These are phyloP conservation scores for Lactarius sp. DNA, from an alignment of 768 basidiomycete genomes.

Conservation along the genomic window DNA sequence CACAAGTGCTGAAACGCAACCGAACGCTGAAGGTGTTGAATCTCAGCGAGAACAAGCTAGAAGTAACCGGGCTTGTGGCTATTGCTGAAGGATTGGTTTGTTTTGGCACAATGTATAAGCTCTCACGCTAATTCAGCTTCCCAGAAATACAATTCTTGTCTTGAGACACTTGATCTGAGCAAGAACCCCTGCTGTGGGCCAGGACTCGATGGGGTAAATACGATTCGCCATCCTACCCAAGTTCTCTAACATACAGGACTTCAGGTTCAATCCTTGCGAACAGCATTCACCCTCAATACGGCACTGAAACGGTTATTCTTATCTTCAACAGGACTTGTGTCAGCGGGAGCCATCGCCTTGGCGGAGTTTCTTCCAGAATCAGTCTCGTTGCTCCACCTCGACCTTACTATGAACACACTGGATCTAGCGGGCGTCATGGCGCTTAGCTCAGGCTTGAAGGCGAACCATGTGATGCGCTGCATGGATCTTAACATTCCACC, in stretches of 20 bases:
- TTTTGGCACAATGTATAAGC: conserved; percentile 17
- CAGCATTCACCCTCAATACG: conserved; percentile 88
- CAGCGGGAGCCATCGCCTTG: conserved; percentile 85
- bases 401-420: conserved; percentile 76
- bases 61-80: conserved; percentile 67
- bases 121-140: not conserved
- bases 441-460: conserved; percentile 76
- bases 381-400: conserved; percentile 81
- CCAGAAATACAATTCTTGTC: conserved; percentile 89
- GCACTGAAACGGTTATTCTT: conserved; percentile 91
- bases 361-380: conserved; percentile 97
- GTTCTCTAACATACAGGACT: not conserved
- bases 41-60: conserved; percentile 91
- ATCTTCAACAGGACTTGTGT: conserved; percentile 72
- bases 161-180: conserved; percentile 92
- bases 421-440: conserved; percentile 94
- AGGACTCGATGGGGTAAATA: conserved; percentile 79
- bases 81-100: conserved; percentile 88
- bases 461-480: conserved; percentile 83
- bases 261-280: conserved; percentile 81
- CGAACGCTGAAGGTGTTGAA: conserved; percentile 92
- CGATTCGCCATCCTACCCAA: not conserved
- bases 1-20: conserved; percentile 95
- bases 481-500: conserved; percentile 91
- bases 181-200: conserved; percentile 93